Base-by-base conservation (phyloP, 2,329 filamentous ascomycete genomes). In the Alternaria atra region DNA sequence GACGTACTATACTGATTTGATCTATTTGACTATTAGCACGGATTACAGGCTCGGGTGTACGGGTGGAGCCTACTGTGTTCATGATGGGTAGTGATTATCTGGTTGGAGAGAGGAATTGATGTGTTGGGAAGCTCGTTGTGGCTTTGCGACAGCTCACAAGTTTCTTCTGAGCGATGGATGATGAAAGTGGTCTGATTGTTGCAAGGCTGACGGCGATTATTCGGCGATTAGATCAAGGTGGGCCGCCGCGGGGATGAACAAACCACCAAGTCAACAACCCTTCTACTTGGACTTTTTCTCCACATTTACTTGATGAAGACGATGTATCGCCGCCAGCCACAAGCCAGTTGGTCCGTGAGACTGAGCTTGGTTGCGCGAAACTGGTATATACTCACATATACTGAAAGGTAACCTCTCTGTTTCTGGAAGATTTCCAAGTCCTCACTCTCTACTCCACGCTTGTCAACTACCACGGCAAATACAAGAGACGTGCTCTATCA, bases 1-100 rank as follows among this genome's bases (percentile, higher is more conserved):
- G 74, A 77, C 82, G 80, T 82, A 87, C 85, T 85, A 86, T 67
- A 86, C 86, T 65, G 85, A 87, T 81, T 81, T 81, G 61, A 87
- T 81, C 84, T 87, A 67, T n/a, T 52, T 20, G 20, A 35, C 13
- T 35, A 5, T 50, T 37, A 50, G 46, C 10, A 12, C 46, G 6
- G 8, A 35, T 10, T 12, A 50, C 13, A 7, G 13, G 32, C 6
- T 3, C 5, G 5, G 1, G 15, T 3, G 15, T 27, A 8, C 1
- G 1, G 10, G 5, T 10, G 8, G 23, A 43, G 71, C 83, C 68
- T 79, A 85, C 84, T 52, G 84, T 86, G 74, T 86, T 86, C 84
- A 86, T 86, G 59, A 32, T 77, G 20, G 5, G 42, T 30, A 5
- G 23, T 42, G 6, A 13, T 8, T 66, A 42, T 32, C 30, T 25